Evolutionary conservation across 2,329 filamentous ascomycete species (phyloP), one percentile per base, ranked within the genome.

Genomic region (Coniochaeta sp.): DNA sequence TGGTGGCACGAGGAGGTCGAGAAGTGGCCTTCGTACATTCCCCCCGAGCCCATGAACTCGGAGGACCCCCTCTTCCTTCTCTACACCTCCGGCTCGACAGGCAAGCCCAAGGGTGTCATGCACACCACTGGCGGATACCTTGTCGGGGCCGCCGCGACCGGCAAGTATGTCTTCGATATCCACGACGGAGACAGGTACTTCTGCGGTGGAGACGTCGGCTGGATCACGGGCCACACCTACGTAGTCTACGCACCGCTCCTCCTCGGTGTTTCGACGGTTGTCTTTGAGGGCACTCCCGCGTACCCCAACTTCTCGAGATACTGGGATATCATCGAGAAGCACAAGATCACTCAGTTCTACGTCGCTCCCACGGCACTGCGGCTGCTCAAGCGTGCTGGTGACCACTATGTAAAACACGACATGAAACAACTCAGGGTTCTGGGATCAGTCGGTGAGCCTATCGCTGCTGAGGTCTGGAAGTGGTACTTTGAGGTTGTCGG

Each of bases 1-100:
- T 99, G 95, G 95, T 99, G 95, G 95, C 92, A 98, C 76, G 95
- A 98, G 79, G 93, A 98, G 83, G 88, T 93, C 60, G 91, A 96
- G 74, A 98, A 97, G 81, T 98, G 91, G 85, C 95, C 95, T 64
- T 83, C 86, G 69, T 98, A 98, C 81, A 88, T 96, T 71, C 81
- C 93, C 33, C 93, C 93, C 12, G 93, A 96, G 81, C 77, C 86
- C 65, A 89, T 99, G 84, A 91, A 85, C 80, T 90, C 95, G 0
- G 95, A 99, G 76, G 95, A 99, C 71, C 95, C 95, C 61, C 85
- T 99, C 9, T 99, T 98, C 86, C 80, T 99, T 62, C 89, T 99
- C 60, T 99, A 99, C 80, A 99, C 95, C 1, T 98, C 93, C 38
- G 95, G 95, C 44, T 98, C 93, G 1, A 99, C 95, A 9, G 95